Base-by-base conservation (phyloP, 192 early-diverging fungal species). In the Coemansia sp. region DNA sequence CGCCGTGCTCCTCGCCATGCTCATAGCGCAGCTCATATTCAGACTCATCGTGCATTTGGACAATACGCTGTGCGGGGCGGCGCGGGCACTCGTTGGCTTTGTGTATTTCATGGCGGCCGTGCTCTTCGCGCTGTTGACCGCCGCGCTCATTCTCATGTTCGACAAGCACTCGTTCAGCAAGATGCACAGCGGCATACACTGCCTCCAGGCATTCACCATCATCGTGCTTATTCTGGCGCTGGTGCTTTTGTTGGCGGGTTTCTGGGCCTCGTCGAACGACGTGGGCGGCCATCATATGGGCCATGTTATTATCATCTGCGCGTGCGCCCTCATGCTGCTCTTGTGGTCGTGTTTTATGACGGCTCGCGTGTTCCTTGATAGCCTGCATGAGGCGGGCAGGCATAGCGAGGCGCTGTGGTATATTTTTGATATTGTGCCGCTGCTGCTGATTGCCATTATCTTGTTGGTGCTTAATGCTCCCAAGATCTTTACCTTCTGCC, bases 361-460 rank as follows among this genome's bases (percentile, higher is more conserved):
- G 2, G 77, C 68, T 16, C 72, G 77, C 31, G 77, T 69, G 41
- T 79, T 79, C 69, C 56, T 79, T 16, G 61, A 31, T 1, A 55
- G 52, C 26, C 33, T 79, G 57, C 62, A 69, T 52, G 71, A 69
- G 53, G 72, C 77, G 0, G 77, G 57, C 3, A 56, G 77, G 12
- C 68, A 74, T 9, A 79, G 77, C 72, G 77, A 79, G 68, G 77
- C 69, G 10, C 72, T 79, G 62, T 79, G 77, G 77, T 79, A 79
- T 39, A 39, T 79, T 12, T 79, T 79, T 48, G 69, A 69, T 43
- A 71, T 79, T 34, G 69, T 74, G 59, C 71, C 72, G 47, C 62
- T 79, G 72, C 52, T 79, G 57, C 59, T 79, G 21, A 58, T 79
- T 21, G 77, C 77, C 13, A 33, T 79, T 12, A 66, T 79, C 33